A percentile compares a stretch with the other conserved stretches of the same genome.
Evolutionary conservation across 768 basidiomycete species (phyloP).

Genomic region (Lanmaoa rubissima): DNA sequence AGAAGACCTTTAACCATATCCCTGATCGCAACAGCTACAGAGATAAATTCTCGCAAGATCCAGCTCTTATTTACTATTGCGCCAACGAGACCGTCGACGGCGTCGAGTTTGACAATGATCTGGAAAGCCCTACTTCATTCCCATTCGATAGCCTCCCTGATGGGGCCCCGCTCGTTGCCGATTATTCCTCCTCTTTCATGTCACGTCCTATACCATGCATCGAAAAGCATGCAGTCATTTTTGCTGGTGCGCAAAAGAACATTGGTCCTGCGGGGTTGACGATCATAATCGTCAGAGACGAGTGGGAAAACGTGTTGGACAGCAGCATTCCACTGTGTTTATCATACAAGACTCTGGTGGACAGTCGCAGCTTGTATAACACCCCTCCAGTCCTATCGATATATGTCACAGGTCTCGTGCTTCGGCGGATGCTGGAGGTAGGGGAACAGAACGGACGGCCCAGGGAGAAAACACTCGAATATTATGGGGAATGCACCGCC

Average conservation of each 20-base stretch:
- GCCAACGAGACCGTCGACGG: conserved; percentile 99
- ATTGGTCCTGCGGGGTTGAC: conserved; percentile 92
- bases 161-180: conserved; percentile 79
- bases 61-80: conserved; percentile 96
- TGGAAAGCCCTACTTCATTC: conserved; percentile 61
- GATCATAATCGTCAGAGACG: conserved; percentile 91
- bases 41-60: conserved; percentile 62
- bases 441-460: conserved; percentile 14
- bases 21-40: conserved; percentile 71
- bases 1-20: conserved; percentile 74
- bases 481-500: conserved; percentile 64
- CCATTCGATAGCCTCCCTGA: conserved; percentile 74
- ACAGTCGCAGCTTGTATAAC: conserved; percentile 80
- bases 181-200: conserved; percentile 97
- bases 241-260: conserved; percentile 98
- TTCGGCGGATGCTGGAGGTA: conserved; percentile 58
- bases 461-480: conserved; percentile 59
- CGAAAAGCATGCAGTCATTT: conserved; percentile 90
- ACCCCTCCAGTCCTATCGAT: conserved; percentile 91
- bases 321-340: conserved; percentile 81
- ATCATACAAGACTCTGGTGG: conserved; percentile 80
- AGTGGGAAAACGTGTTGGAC: conserved; percentile 66
- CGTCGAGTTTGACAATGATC: conserved; percentile 73
- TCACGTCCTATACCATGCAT: conserved; percentile 86
- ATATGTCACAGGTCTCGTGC: conserved; percentile 85